phyloP scores from a whole-genome alignment of 306 rosid species.

The Cucurbita maxima region DNA sequence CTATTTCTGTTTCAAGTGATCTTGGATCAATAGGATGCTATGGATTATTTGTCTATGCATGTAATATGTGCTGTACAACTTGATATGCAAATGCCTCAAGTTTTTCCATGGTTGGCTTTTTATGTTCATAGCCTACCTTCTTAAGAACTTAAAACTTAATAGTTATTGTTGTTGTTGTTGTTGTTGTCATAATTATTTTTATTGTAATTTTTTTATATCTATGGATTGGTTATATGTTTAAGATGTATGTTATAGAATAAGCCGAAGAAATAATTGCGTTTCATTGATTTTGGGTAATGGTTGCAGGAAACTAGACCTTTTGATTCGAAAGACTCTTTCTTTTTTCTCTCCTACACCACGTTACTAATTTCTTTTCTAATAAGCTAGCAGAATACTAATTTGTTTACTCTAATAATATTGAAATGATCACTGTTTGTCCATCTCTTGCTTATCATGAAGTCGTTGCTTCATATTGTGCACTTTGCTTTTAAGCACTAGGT shows the following conservation, averaged over 20 bases:
- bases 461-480: neutral
- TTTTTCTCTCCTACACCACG: neutral
- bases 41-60: neutral
- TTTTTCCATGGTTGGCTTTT: neutral
- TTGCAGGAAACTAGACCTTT: neutral
- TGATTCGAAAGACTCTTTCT: neutral
- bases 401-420: neutral
- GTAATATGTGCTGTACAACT: neutral
- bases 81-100: neutral
- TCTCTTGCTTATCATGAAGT: neutral
- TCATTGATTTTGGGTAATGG: neutral
- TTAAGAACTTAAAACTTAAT: neutral
- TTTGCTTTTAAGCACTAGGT: neutral
- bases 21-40: neutral
- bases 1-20: neutral
- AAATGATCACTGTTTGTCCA: neutral
- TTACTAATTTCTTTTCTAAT: neutral
- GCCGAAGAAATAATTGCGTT: neutral
- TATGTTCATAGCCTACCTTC: neutral
- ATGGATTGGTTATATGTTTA: neutral
- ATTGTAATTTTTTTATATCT: neutral
- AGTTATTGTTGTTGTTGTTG: neutral
- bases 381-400: neutral
- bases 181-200: neutral
- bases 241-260: neutral